These are phyloP conservation scores for Meredithiella fracta DNA, from an alignment of 2,329 filamentous ascomycete genomes.

Conservation along the genomic window DNA sequence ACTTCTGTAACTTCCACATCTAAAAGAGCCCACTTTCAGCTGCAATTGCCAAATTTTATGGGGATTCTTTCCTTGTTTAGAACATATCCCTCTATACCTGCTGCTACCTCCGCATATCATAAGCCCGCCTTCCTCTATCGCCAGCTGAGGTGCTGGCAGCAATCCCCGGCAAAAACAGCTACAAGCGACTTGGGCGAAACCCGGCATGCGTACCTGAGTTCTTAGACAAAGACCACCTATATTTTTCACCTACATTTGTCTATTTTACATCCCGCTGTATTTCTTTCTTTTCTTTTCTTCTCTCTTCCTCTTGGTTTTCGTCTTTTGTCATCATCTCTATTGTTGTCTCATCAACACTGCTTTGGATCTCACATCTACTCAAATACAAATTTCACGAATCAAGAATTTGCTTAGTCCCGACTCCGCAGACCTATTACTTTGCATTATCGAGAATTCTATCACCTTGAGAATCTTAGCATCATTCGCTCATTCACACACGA, in stretches of 20 bases:
- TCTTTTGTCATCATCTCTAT: not conserved
- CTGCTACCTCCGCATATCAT: not conserved
- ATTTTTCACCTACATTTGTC: conserved; percentile 4
- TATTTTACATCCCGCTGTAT: not conserved
- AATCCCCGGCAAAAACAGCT: not conserved
- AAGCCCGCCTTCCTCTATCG: not conserved
- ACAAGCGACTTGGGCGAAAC: not conserved
- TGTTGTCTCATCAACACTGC: not conserved
- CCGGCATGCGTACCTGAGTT: not conserved
- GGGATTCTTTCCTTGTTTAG: not conserved
- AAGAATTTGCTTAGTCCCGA: not conserved
- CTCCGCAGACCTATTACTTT: not conserved
- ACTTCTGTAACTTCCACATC: not conserved
- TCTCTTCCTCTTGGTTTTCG: not conserved
- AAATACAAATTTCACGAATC: not conserved
- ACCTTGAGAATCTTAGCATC: not conserved
- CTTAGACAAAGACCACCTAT: conserved; percentile 5
- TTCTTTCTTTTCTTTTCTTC: conserved; percentile 4
- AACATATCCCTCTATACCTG: not conserved
- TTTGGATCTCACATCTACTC: not conserved
- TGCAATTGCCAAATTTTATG: conserved; percentile 2
- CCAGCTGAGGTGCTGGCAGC: not conserved
- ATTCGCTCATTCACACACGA: not conserved
- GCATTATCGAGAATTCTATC: not conserved
- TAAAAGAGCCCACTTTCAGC: not conserved